Evolutionary conservation across 2,329 filamentous ascomycete genomes (phyloP).

Genomic region (Fusarium sp.): DNA sequence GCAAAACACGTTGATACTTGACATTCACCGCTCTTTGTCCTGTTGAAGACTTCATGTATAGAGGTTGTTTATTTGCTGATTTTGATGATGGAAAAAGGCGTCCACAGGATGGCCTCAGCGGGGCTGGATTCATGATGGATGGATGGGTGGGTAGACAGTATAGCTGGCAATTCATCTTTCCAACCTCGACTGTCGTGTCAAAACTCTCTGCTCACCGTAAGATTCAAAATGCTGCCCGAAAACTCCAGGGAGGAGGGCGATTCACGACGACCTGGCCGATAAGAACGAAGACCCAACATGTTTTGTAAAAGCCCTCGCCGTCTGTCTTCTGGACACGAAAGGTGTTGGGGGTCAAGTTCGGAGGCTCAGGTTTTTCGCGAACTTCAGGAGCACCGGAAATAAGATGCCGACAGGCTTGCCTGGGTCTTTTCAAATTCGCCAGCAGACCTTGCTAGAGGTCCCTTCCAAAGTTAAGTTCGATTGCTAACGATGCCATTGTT

Average conservation of each 20-base stretch:
- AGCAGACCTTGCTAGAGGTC: not conserved
- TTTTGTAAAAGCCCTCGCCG: not conserved
- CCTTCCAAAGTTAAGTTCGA: not conserved
- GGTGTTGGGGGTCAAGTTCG: not conserved
- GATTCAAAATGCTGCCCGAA: not conserved
- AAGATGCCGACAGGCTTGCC: not conserved
- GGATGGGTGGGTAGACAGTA: constrained; percentile 10
- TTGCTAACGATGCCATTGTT: not conserved
- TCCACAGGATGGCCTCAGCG: constrained; percentile 28
- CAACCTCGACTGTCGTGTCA: not conserved
- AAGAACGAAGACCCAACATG: not conserved
- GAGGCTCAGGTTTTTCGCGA: not conserved
- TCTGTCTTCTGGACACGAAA: not conserved
- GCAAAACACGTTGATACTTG: not conserved
- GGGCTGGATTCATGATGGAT: constrained; percentile 9
- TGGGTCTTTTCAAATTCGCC: not conserved
- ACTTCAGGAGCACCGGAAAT: not conserved
- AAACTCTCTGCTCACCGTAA: not conserved
- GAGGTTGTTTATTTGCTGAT: constrained; percentile 1
- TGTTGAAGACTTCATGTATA: not conserved
- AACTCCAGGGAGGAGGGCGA: not conserved
- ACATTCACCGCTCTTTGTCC: constrained; percentile 24
- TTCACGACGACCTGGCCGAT: not conserved
- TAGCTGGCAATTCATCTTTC: not conserved
- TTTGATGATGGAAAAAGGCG: constrained; percentile 12